Conservation (phyloP, 345 rosid species). For the Pistacia vera region DNA sequence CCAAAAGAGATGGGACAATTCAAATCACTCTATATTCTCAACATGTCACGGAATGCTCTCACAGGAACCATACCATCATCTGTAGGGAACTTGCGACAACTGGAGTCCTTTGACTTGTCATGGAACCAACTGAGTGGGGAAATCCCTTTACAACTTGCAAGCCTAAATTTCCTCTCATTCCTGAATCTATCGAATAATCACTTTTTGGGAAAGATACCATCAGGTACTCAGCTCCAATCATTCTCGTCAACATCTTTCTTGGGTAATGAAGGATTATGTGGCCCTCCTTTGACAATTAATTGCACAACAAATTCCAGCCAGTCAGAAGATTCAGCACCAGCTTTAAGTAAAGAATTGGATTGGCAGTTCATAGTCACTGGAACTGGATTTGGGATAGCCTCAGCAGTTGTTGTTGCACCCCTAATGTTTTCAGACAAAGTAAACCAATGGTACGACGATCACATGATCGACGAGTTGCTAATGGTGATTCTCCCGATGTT, state of each 20-base stretch:
- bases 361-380: conserved; percentile 52
- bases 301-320: neutral
- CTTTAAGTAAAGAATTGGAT: conserved; percentile 24
- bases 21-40: conserved; percentile 24
- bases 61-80: conserved; percentile 28
- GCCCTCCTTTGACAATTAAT: conserved; percentile 3
- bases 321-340: neutral
- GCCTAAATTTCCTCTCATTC: conserved; percentile 28
- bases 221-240: no score
- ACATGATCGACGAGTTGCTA: conserved; percentile 40
- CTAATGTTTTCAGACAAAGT: conserved; percentile 35
- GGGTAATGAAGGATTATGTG: conserved; percentile 33
- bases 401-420: conserved; percentile 46
- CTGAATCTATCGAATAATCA: conserved; percentile 44
- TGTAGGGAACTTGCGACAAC: conserved; percentile 24
- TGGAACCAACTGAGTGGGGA: conserved; percentile 17
- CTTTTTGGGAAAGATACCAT: conserved; percentile 23
- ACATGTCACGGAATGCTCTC: conserved; percentile 37
- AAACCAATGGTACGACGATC: conserved; percentile 27
- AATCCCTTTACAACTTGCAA: conserved; percentile 31
- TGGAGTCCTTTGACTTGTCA: conserved; percentile 46
- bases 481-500: conserved; percentile 41
- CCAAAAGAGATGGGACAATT: conserved; percentile 27
- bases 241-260: no score
- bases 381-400: conserved; percentile 54